Percentiles rank a stretch among this genome's conserved stretches.
These are phyloP conservation scores for Brachypodium distachyon DNA, from an alignment of 202 grass and related monocot genomes.

Conservation along the genomic window DNA sequence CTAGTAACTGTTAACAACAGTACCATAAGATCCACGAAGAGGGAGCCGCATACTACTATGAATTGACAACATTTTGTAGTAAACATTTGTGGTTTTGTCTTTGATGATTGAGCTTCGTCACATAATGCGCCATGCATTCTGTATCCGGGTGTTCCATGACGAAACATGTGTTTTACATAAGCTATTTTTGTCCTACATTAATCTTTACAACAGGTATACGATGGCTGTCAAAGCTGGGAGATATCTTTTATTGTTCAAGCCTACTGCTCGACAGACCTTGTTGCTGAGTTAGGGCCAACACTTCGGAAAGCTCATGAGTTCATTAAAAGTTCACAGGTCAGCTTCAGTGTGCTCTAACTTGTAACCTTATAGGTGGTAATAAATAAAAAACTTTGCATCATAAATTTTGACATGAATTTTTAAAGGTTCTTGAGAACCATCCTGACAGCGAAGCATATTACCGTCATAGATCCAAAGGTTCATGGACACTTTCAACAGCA, in stretches of 20 bases:
- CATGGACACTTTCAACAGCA: slow-evolving; percentile 34
- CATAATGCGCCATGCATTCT: no score
- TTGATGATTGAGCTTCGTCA: not conserved
- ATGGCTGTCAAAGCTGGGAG: slow-evolving; percentile 43
- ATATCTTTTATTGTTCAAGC: slow-evolving; percentile 44
- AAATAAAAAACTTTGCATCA: not conserved
- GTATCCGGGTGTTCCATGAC: not conserved
- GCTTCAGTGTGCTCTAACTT: not conserved
- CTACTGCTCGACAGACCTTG: slow-evolving; percentile 37
- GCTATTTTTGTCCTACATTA: not conserved
- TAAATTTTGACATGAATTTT: not conserved
- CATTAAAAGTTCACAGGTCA: slow-evolving; percentile 62
- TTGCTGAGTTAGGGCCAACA: slow-evolving; percentile 27
- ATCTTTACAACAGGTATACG: not conserved
- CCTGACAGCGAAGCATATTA: not conserved
- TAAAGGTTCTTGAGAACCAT: slow-evolving; percentile 19
- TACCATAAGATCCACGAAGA: no score
- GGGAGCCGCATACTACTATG: no score
- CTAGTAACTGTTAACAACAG: no score
- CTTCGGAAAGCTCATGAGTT: slow-evolving; percentile 44
- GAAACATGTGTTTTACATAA: not conserved
- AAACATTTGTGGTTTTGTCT: not conserved
- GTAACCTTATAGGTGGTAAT: not conserved
- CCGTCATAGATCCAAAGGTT: slow-evolving; percentile 33
- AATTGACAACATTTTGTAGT: no score